Evolutionary conservation across 2,329 filamentous ascomycete genomes (phyloP), one percentile per base, ranked within the genome.

Genomic region (Aspergillus brunneoviolaceus): DNA sequence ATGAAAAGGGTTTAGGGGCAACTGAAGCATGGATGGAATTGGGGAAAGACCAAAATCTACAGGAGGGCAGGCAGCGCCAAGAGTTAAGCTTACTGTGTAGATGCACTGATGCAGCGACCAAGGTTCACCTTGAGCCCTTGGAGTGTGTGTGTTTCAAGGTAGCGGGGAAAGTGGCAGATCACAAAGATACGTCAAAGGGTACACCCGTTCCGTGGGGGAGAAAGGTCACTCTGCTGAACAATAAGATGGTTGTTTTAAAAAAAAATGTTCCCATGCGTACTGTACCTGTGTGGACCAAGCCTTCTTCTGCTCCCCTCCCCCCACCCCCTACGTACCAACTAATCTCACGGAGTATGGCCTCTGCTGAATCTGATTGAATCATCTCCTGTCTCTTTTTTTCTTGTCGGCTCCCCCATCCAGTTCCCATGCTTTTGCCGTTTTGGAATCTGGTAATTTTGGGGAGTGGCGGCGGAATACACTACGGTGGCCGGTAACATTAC

Each of bases 171-270:
- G 61, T 60, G 60, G 61, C 54, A 63, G 69, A 69, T 72, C 67
- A 67, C 65, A 70, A 61, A 66, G 62, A 66, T 69, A 70, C 67
- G 68, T 71, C 70, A 71, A 72, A 70, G 71, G 68, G 66, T 69
- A 69, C 68, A 70, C 68, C 70, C 68, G 67, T 67, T 65, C 64
- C 66, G 67, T 67, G 65, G 66, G 67, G 67, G 64, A 16, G 16
- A 59, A 52, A 35, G 50, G 27, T 29, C 27, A 49, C 33, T 16
- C 54, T 58, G 54, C 27, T 49, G 47, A 25, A 59, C 55, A 55
- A 60, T 55, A 62, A 52, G 42, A 58, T 45, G 39, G 39, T n/a
- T 45, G 55, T 57, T 62, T 49, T 52, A 62, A 63, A 63, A 35
- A 50, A 55, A 64, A 61, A 59, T 58, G 47, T 55, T 60, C 61